A percentile compares a stretch with the other conserved stretches of the same genome.
Conservation (phyloP, 257 asterid genomes). For the Capsicum chinense region DNA sequence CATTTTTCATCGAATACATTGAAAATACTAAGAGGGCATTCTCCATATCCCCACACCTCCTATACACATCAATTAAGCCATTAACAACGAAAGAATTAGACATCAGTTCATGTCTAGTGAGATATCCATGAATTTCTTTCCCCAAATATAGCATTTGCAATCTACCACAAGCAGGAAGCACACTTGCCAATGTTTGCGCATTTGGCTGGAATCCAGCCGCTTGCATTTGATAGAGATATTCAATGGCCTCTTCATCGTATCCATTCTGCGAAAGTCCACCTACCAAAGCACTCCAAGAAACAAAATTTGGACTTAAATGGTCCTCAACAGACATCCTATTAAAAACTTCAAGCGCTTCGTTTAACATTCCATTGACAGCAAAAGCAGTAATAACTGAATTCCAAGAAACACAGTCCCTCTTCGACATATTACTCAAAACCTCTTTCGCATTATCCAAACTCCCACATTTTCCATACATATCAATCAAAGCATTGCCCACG, state of each 20-base stretch:
- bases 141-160: conserved; percentile 57
- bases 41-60: conserved; percentile 68
- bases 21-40: conserved; percentile 60
- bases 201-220: conserved; percentile 61
- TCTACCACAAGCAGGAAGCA: conserved; percentile 76
- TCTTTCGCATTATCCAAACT: conserved; percentile 56
- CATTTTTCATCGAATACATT: conserved; percentile 58
- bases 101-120: conserved; percentile 58
- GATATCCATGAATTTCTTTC: conserved; percentile 75
- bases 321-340: conserved; percentile 53
- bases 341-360: conserved; percentile 54
- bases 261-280: conserved; percentile 78
- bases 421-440: conserved; percentile 47
- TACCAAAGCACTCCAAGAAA: conserved; percentile 76
- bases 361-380: conserved; percentile 56
- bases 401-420: conserved; percentile 75
- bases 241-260: conserved; percentile 62
- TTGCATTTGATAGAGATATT: conserved; percentile 56
- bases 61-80: conserved; percentile 72
- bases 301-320: conserved; percentile 49
- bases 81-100: conserved; percentile 68
- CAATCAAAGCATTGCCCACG: conserved; percentile 75
- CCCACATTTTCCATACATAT: conserved; percentile 78
- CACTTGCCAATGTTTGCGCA: conserved; percentile 61
- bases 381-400: conserved; percentile 74